Evolutionary conservation across 2,329 filamentous ascomycete genomes (phyloP).

Genomic region (Penicillium frequentans): DNA sequence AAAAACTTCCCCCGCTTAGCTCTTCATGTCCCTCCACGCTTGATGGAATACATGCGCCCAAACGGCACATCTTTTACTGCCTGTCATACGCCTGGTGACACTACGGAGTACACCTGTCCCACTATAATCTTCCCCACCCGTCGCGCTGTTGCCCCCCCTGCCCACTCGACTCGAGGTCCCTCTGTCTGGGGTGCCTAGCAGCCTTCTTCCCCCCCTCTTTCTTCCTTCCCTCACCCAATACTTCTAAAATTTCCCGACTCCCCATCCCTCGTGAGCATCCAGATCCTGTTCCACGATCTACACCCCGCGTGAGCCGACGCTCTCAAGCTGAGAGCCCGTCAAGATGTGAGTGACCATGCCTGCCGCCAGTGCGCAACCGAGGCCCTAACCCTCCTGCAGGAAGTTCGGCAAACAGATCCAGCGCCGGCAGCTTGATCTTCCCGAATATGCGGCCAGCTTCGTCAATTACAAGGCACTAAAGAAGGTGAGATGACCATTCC

Average conservation of each 20-base stretch:
- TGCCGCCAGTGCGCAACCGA: background rate
- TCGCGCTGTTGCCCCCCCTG: slow-evolving; percentile 15
- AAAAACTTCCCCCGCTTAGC: background rate
- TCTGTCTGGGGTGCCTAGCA: background rate
- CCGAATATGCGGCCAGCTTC: slow-evolving; percentile 98
- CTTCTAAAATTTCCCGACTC: background rate
- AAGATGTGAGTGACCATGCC: slow-evolving; percentile 13
- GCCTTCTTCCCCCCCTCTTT: background rate
- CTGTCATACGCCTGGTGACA: slow-evolving; percentile 16
- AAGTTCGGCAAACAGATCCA: slow-evolving; percentile 99
- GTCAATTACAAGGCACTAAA: slow-evolving; percentile 99
- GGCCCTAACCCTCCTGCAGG: slow-evolving; percentile 55
- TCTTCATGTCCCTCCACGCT: background rate
- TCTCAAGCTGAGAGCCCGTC: slow-evolving; percentile 8
- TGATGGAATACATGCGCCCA: background rate
- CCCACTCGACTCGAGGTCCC: slow-evolving; percentile 11
- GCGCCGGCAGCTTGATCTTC: slow-evolving; percentile 97
- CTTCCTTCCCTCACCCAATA: background rate
- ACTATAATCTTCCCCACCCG: slow-evolving; percentile 21
- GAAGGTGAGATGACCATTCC: slow-evolving; percentile 64
- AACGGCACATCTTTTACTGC: slow-evolving; percentile 4
- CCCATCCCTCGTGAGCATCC: background rate
- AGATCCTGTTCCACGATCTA: background rate
- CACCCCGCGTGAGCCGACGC: background rate
- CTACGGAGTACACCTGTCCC: slow-evolving; percentile 13